Base-by-base conservation (phyloP, 176 grass and related monocot genomes). In the Phoenix dactylifera region DNA sequence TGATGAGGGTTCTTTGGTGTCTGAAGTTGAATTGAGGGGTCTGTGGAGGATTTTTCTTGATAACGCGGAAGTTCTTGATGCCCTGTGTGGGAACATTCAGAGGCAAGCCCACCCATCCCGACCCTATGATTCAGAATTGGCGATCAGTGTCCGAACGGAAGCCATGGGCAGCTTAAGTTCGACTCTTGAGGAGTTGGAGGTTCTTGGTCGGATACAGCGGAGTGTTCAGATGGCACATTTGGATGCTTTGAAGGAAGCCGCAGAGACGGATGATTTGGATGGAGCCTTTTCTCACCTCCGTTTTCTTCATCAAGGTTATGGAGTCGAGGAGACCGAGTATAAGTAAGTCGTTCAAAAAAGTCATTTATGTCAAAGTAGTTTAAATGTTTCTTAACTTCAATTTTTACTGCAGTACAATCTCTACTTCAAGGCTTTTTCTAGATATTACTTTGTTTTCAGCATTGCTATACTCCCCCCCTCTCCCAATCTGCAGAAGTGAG, bases 151-250 rank as follows among this genome's bases (percentile, higher is more conserved):
- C 2, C 5, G 16, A 4, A 12, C 3, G 20, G 57, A 49, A 30
- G 7, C 17, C 4, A 2, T 58, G 28, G 67, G 30, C 15, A 55
- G 15, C 6, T 48, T 2, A 15, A 49, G 29, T 25, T 69, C 54
- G 3, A 7, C 20, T 56, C 22, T 14, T 4, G 15, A 51, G 53
- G 77, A 75, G 2, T 35, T 44, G 48, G 73, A 88, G n/a, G 77
- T 68, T 32, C 70, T 97, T 39, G 18, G 64, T 18, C 74, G 24
- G 22, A 20, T 97, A 74, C 92, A 64, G 51, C 60, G 28, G 30
- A 88, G 76, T 16, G 72, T 97, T 58, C 92, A 91, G 68, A 80
- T 97, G 64, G 74, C 87, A 3, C 80, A 97, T 68, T 64, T 97
- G 72, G 65, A 75, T 32, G 79, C 72, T 10, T 6, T 91, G 63